A percentile compares a stretch with the other conserved stretches of the same genome.
Evolutionary conservation across 2,329 filamentous ascomycete species (phyloP).

Genomic region (Lecanicillium sp.): DNA sequence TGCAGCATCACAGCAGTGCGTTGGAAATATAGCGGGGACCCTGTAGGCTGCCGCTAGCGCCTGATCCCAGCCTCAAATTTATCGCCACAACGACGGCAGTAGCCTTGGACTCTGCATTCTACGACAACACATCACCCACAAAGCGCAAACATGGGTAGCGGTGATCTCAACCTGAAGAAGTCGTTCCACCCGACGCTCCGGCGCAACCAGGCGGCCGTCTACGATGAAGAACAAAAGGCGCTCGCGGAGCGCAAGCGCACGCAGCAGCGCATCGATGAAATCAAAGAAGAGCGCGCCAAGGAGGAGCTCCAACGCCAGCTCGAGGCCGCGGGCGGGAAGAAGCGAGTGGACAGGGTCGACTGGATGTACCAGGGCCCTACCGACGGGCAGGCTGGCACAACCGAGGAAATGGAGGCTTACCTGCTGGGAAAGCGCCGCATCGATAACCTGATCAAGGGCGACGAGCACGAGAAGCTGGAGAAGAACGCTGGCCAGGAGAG

Average conservation of each 20-base stretch:
- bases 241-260: conserved; percentile 92
- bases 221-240: conserved; percentile 86
- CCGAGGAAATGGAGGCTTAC: conserved; percentile 90
- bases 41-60: conserved; percentile 6
- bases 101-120: conserved; percentile 17
- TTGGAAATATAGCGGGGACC: conserved; percentile 2
- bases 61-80: conserved; percentile 6
- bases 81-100: conserved; percentile 4
- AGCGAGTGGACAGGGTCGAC: conserved; percentile 77
- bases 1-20: neutral
- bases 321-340: conserved; percentile 78
- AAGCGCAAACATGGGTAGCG: conserved; percentile 70
- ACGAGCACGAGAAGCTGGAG: conserved; percentile 73
- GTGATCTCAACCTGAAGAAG: conserved; percentile 92
- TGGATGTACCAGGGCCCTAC: conserved; percentile 97
- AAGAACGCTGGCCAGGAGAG: conserved; percentile 61
- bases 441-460: conserved; percentile 72
- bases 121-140: neutral
- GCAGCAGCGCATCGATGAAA: conserved; percentile 84
- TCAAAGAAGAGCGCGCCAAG: conserved; percentile 86
- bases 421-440: conserved; percentile 88
- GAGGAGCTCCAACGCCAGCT: conserved; percentile 88
- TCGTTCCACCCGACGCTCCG: conserved; percentile 89
- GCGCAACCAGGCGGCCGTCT: conserved; percentile 86
- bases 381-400: conserved; percentile 65